Conservation (phyloP, 1,284 basidiomycete genomes). For the Wolfiporia cocos region DNA sequence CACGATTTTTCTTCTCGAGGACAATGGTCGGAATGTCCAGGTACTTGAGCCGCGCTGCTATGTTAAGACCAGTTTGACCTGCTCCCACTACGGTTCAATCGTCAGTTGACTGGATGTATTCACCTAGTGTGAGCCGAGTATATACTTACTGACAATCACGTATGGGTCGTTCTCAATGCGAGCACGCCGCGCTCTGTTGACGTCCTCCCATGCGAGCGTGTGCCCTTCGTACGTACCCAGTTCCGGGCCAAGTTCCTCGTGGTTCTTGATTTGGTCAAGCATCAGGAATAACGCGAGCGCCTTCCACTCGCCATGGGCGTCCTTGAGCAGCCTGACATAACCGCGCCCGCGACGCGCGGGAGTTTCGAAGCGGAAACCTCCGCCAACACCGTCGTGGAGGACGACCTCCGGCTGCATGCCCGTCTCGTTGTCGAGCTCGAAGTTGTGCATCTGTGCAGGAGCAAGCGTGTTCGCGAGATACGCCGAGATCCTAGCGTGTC, state of each 20-base stretch:
- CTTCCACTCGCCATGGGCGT: conserved; percentile 14
- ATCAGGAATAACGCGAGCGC: conserved; percentile 22
- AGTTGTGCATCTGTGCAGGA: conserved; percentile 24
- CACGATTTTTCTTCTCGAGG: conserved; percentile 37
- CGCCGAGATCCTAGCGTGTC: conserved; percentile 29
- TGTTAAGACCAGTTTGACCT: conserved; percentile 46
- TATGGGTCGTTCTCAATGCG: conserved; percentile 19
- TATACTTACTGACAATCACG: conserved; percentile 22
- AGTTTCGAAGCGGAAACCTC: conserved; percentile 37
- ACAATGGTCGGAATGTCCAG: conserved; percentile 42
- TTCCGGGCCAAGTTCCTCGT: conserved; percentile 20
- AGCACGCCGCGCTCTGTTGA: conserved; percentile 11
- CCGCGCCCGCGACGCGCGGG: conserved; percentile 30
- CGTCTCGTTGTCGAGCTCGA: conserved; percentile 1
- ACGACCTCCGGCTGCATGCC: background rate
- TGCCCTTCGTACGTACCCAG: conserved; percentile 10
- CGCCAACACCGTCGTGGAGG: conserved; percentile 13
- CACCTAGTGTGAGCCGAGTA: background rate
- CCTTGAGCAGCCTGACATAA: conserved; percentile 26
- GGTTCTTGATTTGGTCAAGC: conserved; percentile 23
- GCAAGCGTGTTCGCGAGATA: conserved; percentile 39
- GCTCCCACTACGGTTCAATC: conserved; percentile 36
- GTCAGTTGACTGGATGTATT: too few species aligned
- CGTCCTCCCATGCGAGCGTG: conserved; percentile 15
- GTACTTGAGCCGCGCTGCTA: conserved; percentile 45